These are phyloP conservation scores for Cytospora paraplurivora DNA, from an alignment of 2,329 filamentous ascomycete genomes.

Conservation along the genomic window DNA sequence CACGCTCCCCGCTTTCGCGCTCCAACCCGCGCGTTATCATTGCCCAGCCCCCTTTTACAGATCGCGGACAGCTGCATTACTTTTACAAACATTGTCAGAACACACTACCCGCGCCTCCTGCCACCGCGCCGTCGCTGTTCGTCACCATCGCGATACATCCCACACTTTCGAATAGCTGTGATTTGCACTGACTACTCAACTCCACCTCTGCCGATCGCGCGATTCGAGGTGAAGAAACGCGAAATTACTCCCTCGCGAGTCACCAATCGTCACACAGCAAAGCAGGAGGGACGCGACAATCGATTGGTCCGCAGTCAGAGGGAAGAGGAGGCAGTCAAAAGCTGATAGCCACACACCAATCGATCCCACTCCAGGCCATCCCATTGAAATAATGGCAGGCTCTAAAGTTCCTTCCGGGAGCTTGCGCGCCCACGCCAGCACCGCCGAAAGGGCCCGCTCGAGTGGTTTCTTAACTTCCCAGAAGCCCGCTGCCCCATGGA, in stretches of 20 bases:
- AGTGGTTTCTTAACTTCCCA: conserved; percentile 19
- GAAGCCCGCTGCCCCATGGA: conserved; percentile 36
- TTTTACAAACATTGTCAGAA: not conserved
- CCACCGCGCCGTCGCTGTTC: not conserved
- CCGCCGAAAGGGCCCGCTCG: conserved; percentile 22
- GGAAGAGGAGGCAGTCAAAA: not conserved
- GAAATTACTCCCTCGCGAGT: not conserved
- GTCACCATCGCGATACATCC: not conserved
- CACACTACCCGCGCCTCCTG: not conserved
- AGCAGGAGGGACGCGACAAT: not conserved
- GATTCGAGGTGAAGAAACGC: conserved; percentile 2
- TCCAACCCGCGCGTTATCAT: not conserved
- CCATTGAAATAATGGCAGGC: conserved; percentile 24
- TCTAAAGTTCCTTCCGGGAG: conserved; percentile 20
- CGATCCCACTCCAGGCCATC: not conserved
- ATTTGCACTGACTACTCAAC: conserved; percentile 3
- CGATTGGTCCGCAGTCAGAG: not conserved
- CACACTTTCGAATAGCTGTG: not conserved
- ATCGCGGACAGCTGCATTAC: not conserved
- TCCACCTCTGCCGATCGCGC: not conserved
- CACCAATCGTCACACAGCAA: not conserved
- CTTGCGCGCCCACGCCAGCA: conserved; percentile 27
- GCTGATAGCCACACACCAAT: not conserved
- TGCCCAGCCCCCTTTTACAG: not conserved
- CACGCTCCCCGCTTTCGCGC: conserved; percentile 2